Evolutionary conservation across 2,329 filamentous ascomycete species (phyloP).

Genomic region (Bertia moriformis): DNA sequence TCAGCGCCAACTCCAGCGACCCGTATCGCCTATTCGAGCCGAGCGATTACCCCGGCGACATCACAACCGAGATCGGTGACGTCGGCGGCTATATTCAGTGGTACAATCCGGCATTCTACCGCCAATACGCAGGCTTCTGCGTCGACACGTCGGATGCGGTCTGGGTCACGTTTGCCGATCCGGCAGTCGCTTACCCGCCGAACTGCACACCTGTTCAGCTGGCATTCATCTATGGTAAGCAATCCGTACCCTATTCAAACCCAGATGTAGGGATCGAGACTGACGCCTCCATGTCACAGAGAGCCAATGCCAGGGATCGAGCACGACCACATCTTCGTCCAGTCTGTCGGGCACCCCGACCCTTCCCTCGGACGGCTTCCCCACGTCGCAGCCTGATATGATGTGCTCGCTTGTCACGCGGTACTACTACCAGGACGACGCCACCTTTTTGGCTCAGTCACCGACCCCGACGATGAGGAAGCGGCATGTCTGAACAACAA

Average conservation of each 20-base stretch:
- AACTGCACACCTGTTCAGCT: neutral
- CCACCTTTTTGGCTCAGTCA: constrained; percentile 1
- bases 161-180: neutral
- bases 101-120: neutral
- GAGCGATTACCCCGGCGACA: neutral
- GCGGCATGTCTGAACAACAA: no score
- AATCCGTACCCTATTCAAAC: no score
- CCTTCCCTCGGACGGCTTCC: constrained; percentile 2
- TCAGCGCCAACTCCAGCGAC: neutral
- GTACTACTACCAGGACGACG: constrained; percentile 2
- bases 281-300: no score
- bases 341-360: neutral
- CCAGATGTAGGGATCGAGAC: no score
- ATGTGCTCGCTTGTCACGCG: constrained; percentile 3
- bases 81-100: neutral
- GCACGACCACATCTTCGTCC: neutral
- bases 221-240: neutral
- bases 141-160: neutral
- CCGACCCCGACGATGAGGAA: constrained; percentile 8
- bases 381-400: constrained; percentile 4
- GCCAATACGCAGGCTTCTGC: neutral
- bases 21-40: neutral
- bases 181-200: neutral
- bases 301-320: no score
- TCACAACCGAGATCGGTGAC: neutral